phyloP scores from a whole-genome alignment of 805 yeast species.

The Cyberlindnera mississippiensis region DNA sequence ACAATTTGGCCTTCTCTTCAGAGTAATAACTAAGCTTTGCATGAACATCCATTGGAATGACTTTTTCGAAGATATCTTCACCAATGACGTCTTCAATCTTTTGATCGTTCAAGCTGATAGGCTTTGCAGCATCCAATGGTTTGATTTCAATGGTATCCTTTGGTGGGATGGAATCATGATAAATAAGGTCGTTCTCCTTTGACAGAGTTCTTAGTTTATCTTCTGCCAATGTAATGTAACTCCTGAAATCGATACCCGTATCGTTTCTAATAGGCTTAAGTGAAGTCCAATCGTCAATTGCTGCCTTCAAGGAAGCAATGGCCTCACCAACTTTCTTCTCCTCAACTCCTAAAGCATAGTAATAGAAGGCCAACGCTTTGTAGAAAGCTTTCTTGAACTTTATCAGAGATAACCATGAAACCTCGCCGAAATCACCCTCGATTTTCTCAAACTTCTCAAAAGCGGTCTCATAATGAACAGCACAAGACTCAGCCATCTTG shows the following conservation, averaged over 20 bases:
- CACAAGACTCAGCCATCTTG: slow-evolving; percentile 64
- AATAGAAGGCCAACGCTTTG: slow-evolving; percentile 55
- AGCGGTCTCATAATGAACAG: slow-evolving; percentile 48
- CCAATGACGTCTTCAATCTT: slow-evolving; percentile 41
- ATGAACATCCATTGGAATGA: slow-evolving; percentile 83
- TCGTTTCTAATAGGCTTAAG: slow-evolving; percentile 31
- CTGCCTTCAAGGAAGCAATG: slow-evolving; percentile 55
- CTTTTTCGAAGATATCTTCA: slow-evolving; percentile 64
- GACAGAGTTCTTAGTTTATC: slow-evolving; percentile 40
- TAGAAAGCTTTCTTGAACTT: slow-evolving; percentile 53
- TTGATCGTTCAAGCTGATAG: slow-evolving; percentile 47
- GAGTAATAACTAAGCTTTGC: slow-evolving; percentile 85
- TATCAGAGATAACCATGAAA: slow-evolving; percentile 48
- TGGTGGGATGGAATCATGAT: slow-evolving; percentile 73
- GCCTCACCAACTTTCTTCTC: slow-evolving; percentile 70
- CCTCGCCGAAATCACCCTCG: slow-evolving; percentile 35
- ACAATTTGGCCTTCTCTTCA: slow-evolving; percentile 77
- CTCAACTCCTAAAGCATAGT: slow-evolving; percentile 54
- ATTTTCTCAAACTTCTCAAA: slow-evolving; percentile 37
- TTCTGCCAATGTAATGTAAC: slow-evolving; percentile 31
- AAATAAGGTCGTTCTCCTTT: slow-evolving; percentile 87
- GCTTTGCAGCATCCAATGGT: slow-evolving; percentile 63
- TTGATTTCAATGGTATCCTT: slow-evolving; percentile 46
- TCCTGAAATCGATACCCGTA: slow-evolving; percentile 32
- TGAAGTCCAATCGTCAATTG: slow-evolving; percentile 38